Conservation (phyloP, 1,284 basidiomycete genomes). For the Boletus smithii region DNA sequence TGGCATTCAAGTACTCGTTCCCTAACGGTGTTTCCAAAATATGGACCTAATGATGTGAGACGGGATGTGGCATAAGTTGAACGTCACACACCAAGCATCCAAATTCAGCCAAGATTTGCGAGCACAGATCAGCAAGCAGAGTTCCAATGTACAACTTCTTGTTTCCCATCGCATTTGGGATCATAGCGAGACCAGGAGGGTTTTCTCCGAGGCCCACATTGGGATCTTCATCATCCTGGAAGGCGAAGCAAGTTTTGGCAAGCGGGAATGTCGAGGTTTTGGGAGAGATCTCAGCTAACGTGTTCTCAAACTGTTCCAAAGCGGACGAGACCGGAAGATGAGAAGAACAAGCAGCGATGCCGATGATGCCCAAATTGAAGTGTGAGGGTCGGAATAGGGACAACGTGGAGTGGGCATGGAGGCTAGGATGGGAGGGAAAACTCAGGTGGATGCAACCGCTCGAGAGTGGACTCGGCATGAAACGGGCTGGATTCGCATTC, state of each 20-base stretch:
- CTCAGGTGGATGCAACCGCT: constrained; percentile 71
- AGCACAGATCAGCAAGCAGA: constrained; percentile 82
- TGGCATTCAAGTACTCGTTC: constrained; percentile 70
- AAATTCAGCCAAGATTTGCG: constrained; percentile 79
- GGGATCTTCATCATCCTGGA: constrained; percentile 65
- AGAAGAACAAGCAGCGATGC: constrained; percentile 65
- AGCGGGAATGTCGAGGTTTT: constrained; percentile 69
- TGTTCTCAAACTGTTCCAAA: constrained; percentile 59
- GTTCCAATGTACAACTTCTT: constrained; percentile 82
- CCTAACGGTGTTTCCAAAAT: constrained; percentile 67
- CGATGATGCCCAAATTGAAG: constrained; percentile 77
- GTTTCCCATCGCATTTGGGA: constrained; percentile 76
- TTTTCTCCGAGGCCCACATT: constrained; percentile 55
- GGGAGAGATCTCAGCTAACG: constrained; percentile 62
- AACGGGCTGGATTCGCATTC: constrained; percentile 52
- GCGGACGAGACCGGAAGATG: constrained; percentile 56
- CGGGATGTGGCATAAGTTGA: background rate
- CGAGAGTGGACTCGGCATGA: constrained; percentile 76
- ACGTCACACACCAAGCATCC: constrained; percentile 62
- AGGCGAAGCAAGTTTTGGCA: constrained; percentile 73
- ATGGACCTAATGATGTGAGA: constrained; percentile 46
- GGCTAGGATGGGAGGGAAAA: constrained; percentile 68
- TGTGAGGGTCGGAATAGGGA: constrained; percentile 73
- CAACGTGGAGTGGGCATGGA: constrained; percentile 53
- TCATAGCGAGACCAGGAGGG: constrained; percentile 64